Conservation (phyloP, 139 green algal species). For the Tetraselmis chui region DNA sequence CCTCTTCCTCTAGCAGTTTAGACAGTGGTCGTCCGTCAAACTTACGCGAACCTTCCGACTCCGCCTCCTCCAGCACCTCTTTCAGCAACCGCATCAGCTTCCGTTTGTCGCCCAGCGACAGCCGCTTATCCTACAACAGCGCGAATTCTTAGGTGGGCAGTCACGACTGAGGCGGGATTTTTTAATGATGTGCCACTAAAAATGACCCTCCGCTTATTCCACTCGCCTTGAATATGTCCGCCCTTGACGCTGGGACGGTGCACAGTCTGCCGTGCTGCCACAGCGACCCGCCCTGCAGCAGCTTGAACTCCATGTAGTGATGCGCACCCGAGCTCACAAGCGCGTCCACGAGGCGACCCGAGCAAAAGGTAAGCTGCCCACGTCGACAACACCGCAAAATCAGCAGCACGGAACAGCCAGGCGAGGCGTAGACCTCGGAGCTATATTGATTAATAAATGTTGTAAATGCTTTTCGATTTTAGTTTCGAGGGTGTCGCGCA, state of each 20-base stretch:
- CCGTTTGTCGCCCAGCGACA: conserved; percentile 66
- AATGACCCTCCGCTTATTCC: no score
- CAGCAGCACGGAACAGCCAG: no score
- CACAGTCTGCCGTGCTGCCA: conserved; percentile 17
- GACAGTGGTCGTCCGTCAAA: conserved; percentile 19
- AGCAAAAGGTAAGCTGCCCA: conserved; percentile 68
- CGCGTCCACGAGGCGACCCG: conserved; percentile 59
- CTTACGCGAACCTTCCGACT: background rate
- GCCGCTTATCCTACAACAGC: background rate
- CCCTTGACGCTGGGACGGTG: conserved; percentile 53
- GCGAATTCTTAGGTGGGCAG: no score
- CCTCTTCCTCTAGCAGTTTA: conserved; percentile 19
- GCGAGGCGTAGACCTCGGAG: no score
- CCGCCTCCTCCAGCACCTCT: conserved; percentile 7
- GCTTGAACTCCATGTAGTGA: conserved; percentile 86
- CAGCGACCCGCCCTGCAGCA: conserved; percentile 56
- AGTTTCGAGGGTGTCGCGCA: conserved; percentile 11
- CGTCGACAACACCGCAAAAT: no score
- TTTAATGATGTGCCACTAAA: no score
- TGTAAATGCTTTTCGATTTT: no score
- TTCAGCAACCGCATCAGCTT: conserved; percentile 69
- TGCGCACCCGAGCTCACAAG: conserved; percentile 61
- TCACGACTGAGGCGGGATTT: no score
- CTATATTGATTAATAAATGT: no score
- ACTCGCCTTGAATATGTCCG: conserved; percentile 77